Evolutionary conservation across 1,284 basidiomycete species (phyloP), one percentile per base, ranked within the genome.

Genomic region (Apiotrichum gracile): DNA sequence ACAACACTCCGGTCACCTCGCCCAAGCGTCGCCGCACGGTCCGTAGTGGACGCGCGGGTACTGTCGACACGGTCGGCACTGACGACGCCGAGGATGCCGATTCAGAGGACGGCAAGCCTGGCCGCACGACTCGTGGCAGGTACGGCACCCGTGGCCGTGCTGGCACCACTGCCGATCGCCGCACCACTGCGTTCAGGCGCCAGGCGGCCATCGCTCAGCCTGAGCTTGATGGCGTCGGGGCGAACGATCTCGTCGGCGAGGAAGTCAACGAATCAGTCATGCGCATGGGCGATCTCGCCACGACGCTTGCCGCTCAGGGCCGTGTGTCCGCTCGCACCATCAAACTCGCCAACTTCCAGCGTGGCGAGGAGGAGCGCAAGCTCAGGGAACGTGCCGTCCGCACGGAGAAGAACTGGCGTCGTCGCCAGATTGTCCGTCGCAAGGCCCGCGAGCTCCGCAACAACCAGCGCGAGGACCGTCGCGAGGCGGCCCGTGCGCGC

Each of bases 371-470:
- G 24, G 41, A 57, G 54, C 44, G 51, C 29, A 60, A 61, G 50
- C 44, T 47, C 24, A 35, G 37, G 44, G 54, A 53, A 19, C 61
- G 63, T 25, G 52, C 43, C 6, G 44, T 54, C 10, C 47, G 57
- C 7, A 47, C 50, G 5, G 57, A 62, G 45, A 55, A 53, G 12
- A 56, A 55, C 21, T 70, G 64, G 63, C 52, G 52, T 37, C 53
- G 61, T 25, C 57, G 62, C 33, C 69, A 70, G 46, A 54, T 68
- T 5, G 47, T 62, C 12, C 56, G 69, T 29, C 57, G 69, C 21
- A 64, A 70, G 46, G 58, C 65, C 1, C 55, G 70, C 13, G 52
- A 58, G 26, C 49, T 58, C 42, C 49, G 57, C 44, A 70, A 72
- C 51, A 40, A 21, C 17, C 55, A 60, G 40, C 56, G 68, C 9